These are phyloP conservation scores for Prosopis cineraria DNA, from an alignment of 306 rosid species.

Conservation along the genomic window DNA sequence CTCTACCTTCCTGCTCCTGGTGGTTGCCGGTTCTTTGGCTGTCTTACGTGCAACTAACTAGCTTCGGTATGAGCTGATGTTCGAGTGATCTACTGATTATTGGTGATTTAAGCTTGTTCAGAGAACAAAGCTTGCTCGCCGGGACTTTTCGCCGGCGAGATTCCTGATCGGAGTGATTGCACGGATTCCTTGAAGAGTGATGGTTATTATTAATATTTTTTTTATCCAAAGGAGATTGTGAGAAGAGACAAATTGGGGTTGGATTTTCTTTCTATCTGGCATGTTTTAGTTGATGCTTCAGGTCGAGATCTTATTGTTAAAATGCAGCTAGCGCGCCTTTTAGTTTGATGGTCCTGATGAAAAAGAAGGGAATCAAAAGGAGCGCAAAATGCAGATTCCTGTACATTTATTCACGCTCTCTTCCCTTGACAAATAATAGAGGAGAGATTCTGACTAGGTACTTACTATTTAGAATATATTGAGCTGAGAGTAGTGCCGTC, in stretches of 20 bases:
- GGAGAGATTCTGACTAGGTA: conserved; percentile 31
- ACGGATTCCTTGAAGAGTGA: not conserved
- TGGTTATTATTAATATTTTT: not conserved
- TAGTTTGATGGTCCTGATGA: not conserved
- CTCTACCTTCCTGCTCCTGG: not conserved
- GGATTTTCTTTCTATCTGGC: not conserved
- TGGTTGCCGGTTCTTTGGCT: conserved; percentile 39
- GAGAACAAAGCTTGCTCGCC: conserved; percentile 36
- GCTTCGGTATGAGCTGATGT: conserved; percentile 32
- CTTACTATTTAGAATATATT: not conserved
- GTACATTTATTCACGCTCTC: not conserved
- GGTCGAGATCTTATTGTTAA: conserved; percentile 32
- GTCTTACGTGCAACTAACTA: conserved; percentile 42
- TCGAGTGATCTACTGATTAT: conserved; percentile 53
- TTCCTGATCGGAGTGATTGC: conserved; percentile 37
- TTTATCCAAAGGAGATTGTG: not conserved
- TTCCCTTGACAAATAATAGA: not conserved
- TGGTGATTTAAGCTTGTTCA: conserved; percentile 15
- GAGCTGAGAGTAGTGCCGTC: conserved; percentile 5
- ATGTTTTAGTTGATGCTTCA: conserved; percentile 14
- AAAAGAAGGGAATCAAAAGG: conserved; percentile 20
- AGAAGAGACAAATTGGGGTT: not conserved
- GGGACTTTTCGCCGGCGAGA: conserved; percentile 26
- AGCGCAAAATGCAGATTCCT: conserved; percentile 39
- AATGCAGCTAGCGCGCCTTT: conserved; percentile 9